These are phyloP conservation scores for Eucommia ulmoides DNA, from an alignment of 257 asterid species.

Conservation along the genomic window DNA sequence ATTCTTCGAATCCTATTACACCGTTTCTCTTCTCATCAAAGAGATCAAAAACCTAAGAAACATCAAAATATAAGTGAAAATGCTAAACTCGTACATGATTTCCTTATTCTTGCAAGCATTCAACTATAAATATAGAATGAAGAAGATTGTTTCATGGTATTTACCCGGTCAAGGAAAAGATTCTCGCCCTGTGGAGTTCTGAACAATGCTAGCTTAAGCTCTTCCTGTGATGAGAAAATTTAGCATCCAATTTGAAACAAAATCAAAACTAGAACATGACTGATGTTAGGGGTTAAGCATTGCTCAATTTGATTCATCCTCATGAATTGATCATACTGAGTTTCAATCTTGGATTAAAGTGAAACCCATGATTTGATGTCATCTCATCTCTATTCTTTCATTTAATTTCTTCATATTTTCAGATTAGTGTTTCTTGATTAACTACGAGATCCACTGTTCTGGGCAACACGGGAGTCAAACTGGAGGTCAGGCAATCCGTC, in stretches of 20 bases:
- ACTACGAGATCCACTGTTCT: too few relatives aligned
- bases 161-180: conserved; percentile 86
- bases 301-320: too few relatives aligned
- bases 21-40: conserved; percentile 22
- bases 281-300: background rate
- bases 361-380: too few relatives aligned
- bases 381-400: too few relatives aligned
- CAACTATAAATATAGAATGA: too few relatives aligned
- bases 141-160: background rate
- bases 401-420: too few relatives aligned
- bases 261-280: background rate
- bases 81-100: background rate
- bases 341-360: too few relatives aligned
- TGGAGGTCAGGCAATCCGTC: too few relatives aligned
- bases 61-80: background rate
- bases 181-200: conserved; percentile 54
- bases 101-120: too few relatives aligned
- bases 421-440: too few relatives aligned
- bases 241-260: background rate
- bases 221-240: conserved; percentile 39
- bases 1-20: conserved; percentile 20
- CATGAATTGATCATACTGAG: too few relatives aligned
- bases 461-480: too few relatives aligned
- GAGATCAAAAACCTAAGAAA: conserved; percentile 19
- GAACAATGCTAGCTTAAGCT: conserved; percentile 77